Percentiles rank a stretch among this genome's conserved stretches.
Evolutionary conservation across 2,329 filamentous ascomycete genomes (phyloP).

Genomic region (Nothopassalora personata): DNA sequence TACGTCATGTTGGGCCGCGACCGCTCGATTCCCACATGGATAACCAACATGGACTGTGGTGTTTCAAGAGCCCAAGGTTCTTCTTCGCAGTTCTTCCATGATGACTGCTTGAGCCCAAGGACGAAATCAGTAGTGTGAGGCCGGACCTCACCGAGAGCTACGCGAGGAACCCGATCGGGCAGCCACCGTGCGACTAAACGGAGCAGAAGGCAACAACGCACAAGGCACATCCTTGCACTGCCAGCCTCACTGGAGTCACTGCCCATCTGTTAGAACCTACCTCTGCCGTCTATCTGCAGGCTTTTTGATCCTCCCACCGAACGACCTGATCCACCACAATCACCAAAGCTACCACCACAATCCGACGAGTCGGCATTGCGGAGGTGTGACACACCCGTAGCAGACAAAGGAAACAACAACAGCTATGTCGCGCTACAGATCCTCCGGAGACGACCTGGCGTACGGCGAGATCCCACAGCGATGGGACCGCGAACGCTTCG

Average conservation of each 20-base stretch:
- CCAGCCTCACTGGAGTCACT: constrained; percentile 8
- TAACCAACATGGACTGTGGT: background rate
- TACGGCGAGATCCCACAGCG: constrained; percentile 43
- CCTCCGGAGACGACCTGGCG: constrained; percentile 40
- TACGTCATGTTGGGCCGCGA: constrained; percentile 1
- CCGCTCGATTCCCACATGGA: background rate
- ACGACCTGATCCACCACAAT: background rate
- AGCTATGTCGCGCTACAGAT: constrained; percentile 24
- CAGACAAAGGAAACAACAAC: constrained; percentile 4
- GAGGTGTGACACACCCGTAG: background rate
- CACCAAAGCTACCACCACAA: background rate
- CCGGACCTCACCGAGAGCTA: background rate
- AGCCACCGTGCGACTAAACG: background rate
- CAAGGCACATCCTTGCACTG: constrained; percentile 3
- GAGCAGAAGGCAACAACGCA: background rate
- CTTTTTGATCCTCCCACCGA: background rate
- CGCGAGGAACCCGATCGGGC: background rate
- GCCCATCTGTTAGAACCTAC: background rate
- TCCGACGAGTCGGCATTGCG: constrained; percentile 1
- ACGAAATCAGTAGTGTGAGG: background rate
- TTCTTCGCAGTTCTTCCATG: background rate
- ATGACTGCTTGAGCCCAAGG: background rate
- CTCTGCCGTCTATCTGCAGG: background rate
- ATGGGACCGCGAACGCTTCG: constrained; percentile 49
- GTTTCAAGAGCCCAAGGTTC: background rate